Evolutionary conservation across 2,329 filamentous ascomycete species (phyloP).

Genomic region (Phaeosphaeriaceae sp.): DNA sequence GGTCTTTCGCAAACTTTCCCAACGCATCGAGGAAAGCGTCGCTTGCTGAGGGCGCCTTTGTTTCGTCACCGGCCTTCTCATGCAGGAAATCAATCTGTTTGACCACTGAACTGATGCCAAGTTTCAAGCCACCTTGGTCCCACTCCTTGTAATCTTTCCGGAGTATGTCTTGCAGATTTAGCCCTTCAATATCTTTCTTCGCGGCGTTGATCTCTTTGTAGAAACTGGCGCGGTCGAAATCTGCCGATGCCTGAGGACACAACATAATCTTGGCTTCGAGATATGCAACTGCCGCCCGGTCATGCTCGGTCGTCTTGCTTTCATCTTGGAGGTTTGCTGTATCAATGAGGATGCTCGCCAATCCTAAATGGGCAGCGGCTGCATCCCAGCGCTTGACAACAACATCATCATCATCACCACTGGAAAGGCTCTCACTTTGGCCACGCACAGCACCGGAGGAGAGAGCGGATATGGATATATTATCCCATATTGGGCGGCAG

Average conservation of each 20-base stretch:
- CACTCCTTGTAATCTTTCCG: constrained; percentile 88
- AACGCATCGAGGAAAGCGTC: constrained; percentile 58
- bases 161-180: constrained; percentile 71
- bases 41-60: constrained; percentile 23
- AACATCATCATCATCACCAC: constrained; percentile 35
- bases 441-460: constrained; percentile 47
- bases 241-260: constrained; percentile 39
- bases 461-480: constrained; percentile 51
- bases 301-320: constrained; percentile 69
- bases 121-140: constrained; percentile 57
- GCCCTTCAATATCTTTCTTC: constrained; percentile 69
- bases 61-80: constrained; percentile 57
- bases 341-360: constrained; percentile 76
- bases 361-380: constrained; percentile 69
- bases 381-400: constrained; percentile 56
- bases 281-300: constrained; percentile 64
- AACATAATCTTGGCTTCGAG: constrained; percentile 62
- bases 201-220: constrained; percentile 66
- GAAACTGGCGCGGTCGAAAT: constrained; percentile 63
- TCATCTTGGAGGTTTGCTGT: constrained; percentile 66
- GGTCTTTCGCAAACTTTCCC: constrained; percentile 61
- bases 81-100: constrained; percentile 68
- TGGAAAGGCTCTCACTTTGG: constrained; percentile 46
- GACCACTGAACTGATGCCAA: constrained; percentile 73
- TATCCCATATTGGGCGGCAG: constrained; percentile 64